Evolutionary conservation across 805 yeast species (phyloP).

Genomic region (Blastobotrys attinorum): DNA sequence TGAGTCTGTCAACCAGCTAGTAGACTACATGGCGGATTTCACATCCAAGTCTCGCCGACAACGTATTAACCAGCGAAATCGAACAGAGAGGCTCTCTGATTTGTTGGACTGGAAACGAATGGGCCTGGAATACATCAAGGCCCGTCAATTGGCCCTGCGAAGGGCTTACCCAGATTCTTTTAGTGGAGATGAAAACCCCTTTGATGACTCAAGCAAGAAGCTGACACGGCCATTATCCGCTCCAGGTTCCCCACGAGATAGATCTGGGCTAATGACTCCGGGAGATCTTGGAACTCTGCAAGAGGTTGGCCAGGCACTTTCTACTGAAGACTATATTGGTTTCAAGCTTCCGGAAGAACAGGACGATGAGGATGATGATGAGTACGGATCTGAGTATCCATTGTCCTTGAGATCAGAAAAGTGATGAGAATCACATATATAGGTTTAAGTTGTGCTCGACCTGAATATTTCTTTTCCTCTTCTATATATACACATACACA

Average conservation of each 20-base stretch:
- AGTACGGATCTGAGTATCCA: constrained; percentile 22
- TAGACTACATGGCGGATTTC: constrained; percentile 85
- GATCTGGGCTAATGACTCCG: constrained; percentile 81
- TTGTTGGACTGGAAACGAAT: constrained; percentile 94
- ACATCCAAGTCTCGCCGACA: constrained; percentile 87
- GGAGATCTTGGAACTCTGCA: constrained; percentile 97
- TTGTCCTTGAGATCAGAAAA: constrained; percentile 1
- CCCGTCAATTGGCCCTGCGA: constrained; percentile 82
- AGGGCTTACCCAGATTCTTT: constrained; percentile 90
- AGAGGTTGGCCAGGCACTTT: constrained; percentile 66
- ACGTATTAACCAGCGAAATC: constrained; percentile 93
- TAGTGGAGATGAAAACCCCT: constrained; percentile 30
- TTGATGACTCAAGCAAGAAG: constrained; percentile 36
- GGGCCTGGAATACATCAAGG: constrained; percentile 95
- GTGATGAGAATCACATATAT: not conserved
- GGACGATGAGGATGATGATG: constrained; percentile 27
- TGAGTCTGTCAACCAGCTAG: constrained; percentile 84
- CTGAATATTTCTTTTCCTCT: not conserved
- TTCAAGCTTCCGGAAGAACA: constrained; percentile 34
- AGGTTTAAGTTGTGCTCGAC: not conserved
- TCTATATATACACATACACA: too few relatives aligned
- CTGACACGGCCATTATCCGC: constrained; percentile 87
- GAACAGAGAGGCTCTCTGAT: constrained; percentile 91
- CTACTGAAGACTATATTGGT: constrained; percentile 65
- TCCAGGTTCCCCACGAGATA: constrained; percentile 91